phyloP scores from a whole-genome alignment of 2,329 filamentous ascomycete genomes.

The Podosphaera fusca region DNA sequence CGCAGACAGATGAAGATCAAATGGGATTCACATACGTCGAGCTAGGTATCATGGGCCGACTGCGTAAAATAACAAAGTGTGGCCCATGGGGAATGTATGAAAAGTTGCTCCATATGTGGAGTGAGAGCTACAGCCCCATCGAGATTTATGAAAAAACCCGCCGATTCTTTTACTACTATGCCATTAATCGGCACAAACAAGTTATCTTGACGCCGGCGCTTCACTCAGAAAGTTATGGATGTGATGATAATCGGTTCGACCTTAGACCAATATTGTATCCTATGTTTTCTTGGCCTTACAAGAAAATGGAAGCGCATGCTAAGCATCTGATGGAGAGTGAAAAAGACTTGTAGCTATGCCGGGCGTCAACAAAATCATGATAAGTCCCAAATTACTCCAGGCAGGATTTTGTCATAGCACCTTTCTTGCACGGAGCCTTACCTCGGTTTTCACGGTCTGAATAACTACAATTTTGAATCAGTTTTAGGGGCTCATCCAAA shows the following conservation, averaged over 20 bases:
- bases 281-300: background rate
- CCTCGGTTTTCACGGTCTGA: too few species aligned
- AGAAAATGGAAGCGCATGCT: background rate
- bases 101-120: conserved; percentile 24
- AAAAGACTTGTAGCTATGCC: background rate
- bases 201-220: conserved; percentile 9
- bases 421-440: too few species aligned
- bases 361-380: too few species aligned
- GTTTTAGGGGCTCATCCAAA: too few species aligned
- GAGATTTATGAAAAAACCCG: conserved; percentile 24
- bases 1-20: conserved; percentile 24
- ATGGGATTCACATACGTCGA: conserved; percentile 31
- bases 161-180: conserved; percentile 18
- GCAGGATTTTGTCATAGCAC: too few species aligned
- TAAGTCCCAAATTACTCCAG: too few species aligned
- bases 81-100: conserved; percentile 25
- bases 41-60: conserved; percentile 14
- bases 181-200: conserved; percentile 35
- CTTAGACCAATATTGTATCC: conserved; percentile 30
- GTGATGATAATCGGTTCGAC: conserved; percentile 36
- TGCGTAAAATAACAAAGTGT: conserved; percentile 17
- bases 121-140: conserved; percentile 16
- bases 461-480: too few species aligned
- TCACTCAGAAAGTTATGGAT: conserved; percentile 23
- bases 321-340: background rate